A percentile compares a stretch with the other conserved stretches of the same genome.
phyloP scores from a whole-genome alignment of 306 rosid genomes.

The Lupinus albus region DNA sequence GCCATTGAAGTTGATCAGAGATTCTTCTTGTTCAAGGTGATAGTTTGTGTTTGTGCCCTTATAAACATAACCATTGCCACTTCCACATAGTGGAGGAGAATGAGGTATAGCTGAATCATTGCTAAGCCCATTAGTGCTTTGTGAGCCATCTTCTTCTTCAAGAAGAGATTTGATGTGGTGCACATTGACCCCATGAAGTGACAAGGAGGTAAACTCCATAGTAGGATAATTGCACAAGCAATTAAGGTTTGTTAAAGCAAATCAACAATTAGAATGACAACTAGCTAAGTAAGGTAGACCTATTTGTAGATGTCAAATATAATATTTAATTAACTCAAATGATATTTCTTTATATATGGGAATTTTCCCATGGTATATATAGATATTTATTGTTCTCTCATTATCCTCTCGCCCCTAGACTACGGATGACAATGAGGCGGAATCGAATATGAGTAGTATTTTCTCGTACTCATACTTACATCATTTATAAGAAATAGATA shows the following conservation, averaged over 20 bases:
- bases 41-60: constrained; percentile 33
- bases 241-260: constrained; percentile 21
- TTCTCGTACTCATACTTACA: too few species aligned
- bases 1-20: constrained; percentile 60
- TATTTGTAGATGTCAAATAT: constrained; percentile 57
- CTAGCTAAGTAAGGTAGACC: constrained; percentile 30
- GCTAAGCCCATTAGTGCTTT: constrained; percentile 37
- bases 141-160: constrained; percentile 45
- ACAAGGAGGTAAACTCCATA: constrained; percentile 10
- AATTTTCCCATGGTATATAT: background rate
- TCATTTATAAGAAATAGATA: too few species aligned
- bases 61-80: constrained; percentile 36
- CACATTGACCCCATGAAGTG: constrained; percentile 17
- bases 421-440: too few species aligned
- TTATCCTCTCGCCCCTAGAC: too few species aligned
- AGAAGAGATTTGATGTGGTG: constrained; percentile 37
- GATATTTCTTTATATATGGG: background rate
- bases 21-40: constrained; percentile 44
- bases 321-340: constrained; percentile 36
- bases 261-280: constrained; percentile 38
- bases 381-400: too few species aligned
- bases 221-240: constrained; percentile 16
- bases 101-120: constrained; percentile 41
- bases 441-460: too few species aligned
- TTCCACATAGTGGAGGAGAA: constrained; percentile 45